Evolutionary conservation across 768 basidiomycete genomes (phyloP), one percentile per base, ranked within the genome.

Genomic region (Naematelia aurantialba): DNA sequence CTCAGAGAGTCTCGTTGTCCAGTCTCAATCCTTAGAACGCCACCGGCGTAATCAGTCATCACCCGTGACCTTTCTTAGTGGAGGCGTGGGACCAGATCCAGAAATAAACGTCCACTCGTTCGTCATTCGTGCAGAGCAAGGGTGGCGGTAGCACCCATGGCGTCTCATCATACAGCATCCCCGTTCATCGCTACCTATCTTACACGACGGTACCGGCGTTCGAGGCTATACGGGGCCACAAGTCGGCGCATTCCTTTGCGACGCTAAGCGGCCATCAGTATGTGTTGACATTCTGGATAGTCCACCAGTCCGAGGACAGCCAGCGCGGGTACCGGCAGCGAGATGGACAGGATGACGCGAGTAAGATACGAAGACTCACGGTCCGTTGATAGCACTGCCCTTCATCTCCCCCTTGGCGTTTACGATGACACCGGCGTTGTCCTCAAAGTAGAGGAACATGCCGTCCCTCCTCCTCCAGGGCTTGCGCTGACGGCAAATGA

Each of bases 381-480:
- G 72, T 65, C 70, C 70, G 61, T 69, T 77, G 72, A 77, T 77
- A 61, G 78, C 78, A 53, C 90, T 93, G 51, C 94, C 94, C 83
- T 99, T 99, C 96, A 99, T 99, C 82, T 99, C 96, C 73, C 94
- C 94, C 84, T 97, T 97, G 75, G 89, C 88, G 82, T 96, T 97
- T 72, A 97, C 91, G 63, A 94, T 94, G 56, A 94, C 92, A 79
- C 92, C 91, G 45, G 91, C 92, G 76, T 93, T 93, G 80, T 94
- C 91, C 69, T 94, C 91, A 65, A 94, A 96, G 84, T 97, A 96
- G 77, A 98, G 88, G 87, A 96, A 96, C 63, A 97, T 90, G 78
- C 96, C 96, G 76, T 99, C 96, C 81, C 85, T 85, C 81, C 96
- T 85, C 74, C 96, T 87, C 96, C 96, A 99, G 52, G 94, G 84